Conservation (phyloP, 148 eudicot genomes). For the Simmondsia chinensis region DNA sequence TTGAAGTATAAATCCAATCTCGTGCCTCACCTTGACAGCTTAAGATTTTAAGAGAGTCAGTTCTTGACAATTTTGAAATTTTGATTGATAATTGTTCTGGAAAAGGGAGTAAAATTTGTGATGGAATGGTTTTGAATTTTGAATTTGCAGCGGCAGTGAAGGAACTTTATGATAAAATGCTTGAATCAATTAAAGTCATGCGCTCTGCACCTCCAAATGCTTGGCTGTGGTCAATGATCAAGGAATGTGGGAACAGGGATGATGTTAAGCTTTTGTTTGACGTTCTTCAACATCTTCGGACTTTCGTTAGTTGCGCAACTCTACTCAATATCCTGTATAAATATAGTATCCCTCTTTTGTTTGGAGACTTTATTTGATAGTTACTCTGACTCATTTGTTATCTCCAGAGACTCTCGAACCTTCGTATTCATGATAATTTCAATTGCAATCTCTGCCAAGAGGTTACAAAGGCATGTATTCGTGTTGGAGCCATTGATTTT, state of each 20-base stretch:
- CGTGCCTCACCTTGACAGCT: too few species aligned
- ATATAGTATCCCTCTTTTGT: background rate
- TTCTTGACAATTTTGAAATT: too few species aligned
- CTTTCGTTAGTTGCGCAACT: constrained; percentile 52
- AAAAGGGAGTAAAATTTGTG: too few species aligned
- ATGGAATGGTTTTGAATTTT: constrained; percentile 6
- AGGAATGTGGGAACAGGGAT: constrained; percentile 41
- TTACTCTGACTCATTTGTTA: constrained; percentile 4
- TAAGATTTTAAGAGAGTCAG: too few species aligned
- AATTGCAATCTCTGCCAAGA: constrained; percentile 69
- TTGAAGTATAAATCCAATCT: too few species aligned
- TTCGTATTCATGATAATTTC: constrained; percentile 71
- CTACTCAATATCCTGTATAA: constrained; percentile 1
- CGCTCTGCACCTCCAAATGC: constrained; percentile 86
- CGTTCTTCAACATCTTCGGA: constrained; percentile 51
- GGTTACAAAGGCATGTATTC: constrained; percentile 69
- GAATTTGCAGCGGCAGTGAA: constrained; percentile 57
- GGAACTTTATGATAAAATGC: constrained; percentile 61
- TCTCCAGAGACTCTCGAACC: constrained; percentile 75
- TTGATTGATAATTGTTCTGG: too few species aligned
- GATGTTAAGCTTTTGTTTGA: constrained; percentile 72
- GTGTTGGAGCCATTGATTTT: constrained; percentile 68
- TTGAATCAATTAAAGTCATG: constrained; percentile 41
- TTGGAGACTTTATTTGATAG: background rate
- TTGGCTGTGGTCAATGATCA: constrained; percentile 82